Conservation (phyloP, 2,329 filamentous ascomycete genomes). For the Rhynchosporium secalis region DNA sequence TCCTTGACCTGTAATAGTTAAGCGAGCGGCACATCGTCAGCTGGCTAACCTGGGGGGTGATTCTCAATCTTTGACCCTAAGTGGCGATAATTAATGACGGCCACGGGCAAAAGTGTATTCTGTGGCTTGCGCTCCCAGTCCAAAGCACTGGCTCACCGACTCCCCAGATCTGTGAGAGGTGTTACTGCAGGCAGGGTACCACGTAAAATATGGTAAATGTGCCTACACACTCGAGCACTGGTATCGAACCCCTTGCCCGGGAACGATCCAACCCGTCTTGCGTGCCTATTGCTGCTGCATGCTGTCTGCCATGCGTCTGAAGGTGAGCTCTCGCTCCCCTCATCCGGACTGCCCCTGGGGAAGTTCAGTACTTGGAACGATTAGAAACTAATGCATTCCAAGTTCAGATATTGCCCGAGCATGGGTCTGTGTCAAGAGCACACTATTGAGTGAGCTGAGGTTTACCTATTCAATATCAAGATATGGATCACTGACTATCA, state of each 20-base stretch:
- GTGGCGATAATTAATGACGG: constrained; percentile 6
- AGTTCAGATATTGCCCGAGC: too few relatives aligned
- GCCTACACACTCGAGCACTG: not conserved
- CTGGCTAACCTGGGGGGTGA: not conserved
- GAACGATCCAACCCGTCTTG: not conserved
- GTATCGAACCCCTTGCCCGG: not conserved
- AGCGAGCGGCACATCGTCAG: not conserved
- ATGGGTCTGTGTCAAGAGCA: too few relatives aligned
- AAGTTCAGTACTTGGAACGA: not conserved
- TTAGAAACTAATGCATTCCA: too few relatives aligned
- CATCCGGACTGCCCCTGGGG: not conserved
- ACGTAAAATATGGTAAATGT: not conserved
- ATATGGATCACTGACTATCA: too few relatives aligned
- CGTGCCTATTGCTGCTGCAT: not conserved
- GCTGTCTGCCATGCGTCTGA: not conserved
- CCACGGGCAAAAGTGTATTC: not conserved
- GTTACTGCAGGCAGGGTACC: not conserved
- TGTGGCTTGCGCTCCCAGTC: constrained; percentile 4
- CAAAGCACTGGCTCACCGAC: constrained; percentile 5
- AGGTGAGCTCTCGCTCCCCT: not conserved
- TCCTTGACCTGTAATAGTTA: too few relatives aligned
- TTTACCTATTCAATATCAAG: too few relatives aligned
- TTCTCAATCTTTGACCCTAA: not conserved
- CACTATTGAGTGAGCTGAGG: too few relatives aligned
- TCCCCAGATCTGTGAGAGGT: not conserved